Percentiles rank a stretch among this genome's conserved stretches.
These are phyloP conservation scores for Colletotrichum cuscutae DNA, from an alignment of 2,329 filamentous ascomycete genomes.

Conservation along the genomic window DNA sequence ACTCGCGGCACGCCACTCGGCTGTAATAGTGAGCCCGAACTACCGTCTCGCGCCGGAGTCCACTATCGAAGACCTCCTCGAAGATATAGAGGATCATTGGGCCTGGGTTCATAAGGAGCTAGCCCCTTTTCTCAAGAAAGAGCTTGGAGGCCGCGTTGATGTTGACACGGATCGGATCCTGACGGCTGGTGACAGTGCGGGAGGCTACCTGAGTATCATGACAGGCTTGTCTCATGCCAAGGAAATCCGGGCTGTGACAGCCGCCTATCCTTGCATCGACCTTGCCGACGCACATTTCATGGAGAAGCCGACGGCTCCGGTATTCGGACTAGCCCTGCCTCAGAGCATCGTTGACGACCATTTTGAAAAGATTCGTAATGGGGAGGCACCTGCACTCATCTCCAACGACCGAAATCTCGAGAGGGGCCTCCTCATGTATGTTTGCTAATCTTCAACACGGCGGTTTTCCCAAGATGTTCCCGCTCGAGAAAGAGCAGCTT, in stretches of 20 bases:
- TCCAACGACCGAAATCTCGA: conserved; percentile 4
- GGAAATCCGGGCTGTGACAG: conserved; percentile 34
- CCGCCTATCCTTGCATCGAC: conserved; percentile 39
- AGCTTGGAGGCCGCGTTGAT: conserved; percentile 35
- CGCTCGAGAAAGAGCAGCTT: not conserved
- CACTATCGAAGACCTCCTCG: conserved; percentile 39
- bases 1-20: conserved; percentile 38
- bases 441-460: conserved; percentile 6
- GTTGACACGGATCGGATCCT: conserved; percentile 14
- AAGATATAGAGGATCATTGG: conserved; percentile 42
- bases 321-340: not conserved
- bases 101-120: conserved; percentile 37
- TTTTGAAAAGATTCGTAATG: conserved; percentile 4
- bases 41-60: conserved; percentile 39
- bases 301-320: not conserved
- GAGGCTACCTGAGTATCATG: conserved; percentile 39
- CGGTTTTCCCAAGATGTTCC: not conserved
- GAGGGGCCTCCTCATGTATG: conserved; percentile 9
- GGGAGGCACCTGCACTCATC: not conserved
- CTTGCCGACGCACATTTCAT: conserved; percentile 13
- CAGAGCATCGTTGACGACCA: conserved; percentile 10
- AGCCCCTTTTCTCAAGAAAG: conserved; percentile 27
- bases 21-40: conserved; percentile 41
- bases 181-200: conserved; percentile 33
- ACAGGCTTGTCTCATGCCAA: conserved; percentile 38